A percentile compares a stretch with the other conserved stretches of the same genome.
These are phyloP conservation scores for Immersiporthe knoxdaviesiana DNA, from an alignment of 2,329 filamentous ascomycete species.

Conservation along the genomic window DNA sequence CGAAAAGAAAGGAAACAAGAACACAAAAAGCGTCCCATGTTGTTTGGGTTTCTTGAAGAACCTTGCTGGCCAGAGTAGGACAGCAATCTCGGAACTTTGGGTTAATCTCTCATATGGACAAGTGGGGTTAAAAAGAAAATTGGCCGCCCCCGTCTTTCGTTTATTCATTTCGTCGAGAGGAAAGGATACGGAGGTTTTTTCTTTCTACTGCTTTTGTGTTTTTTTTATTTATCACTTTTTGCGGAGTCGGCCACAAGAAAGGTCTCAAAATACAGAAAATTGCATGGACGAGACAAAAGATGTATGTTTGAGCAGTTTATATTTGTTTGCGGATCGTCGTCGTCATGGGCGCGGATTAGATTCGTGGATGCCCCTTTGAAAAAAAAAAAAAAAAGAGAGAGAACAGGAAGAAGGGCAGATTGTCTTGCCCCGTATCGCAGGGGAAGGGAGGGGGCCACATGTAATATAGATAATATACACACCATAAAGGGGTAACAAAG, in stretches of 20 bases:
- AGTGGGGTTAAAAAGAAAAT: not conserved
- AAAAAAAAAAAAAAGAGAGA: no score
- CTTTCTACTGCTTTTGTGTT: not conserved
- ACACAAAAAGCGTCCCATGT: not conserved
- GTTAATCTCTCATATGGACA: not conserved
- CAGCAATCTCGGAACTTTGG: not conserved
- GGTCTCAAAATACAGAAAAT: not conserved
- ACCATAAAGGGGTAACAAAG: not conserved
- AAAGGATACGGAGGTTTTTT: not conserved
- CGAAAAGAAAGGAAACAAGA: not conserved
- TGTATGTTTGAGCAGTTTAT: not conserved
- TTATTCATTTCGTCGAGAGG: not conserved
- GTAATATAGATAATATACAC: conserved; percentile 5
- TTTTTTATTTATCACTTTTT: no score
- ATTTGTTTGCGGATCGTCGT: not conserved
- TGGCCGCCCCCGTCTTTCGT: not conserved
- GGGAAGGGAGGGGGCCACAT: not conserved
- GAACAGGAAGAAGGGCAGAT: not conserved
- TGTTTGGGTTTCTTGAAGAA: not conserved
- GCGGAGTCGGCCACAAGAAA: not conserved
- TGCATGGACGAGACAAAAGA: conserved; percentile 2
- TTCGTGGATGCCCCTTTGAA: not conserved
- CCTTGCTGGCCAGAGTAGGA: not conserved
- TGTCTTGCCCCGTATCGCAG: not conserved
- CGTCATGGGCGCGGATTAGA: not conserved